A percentile compares a stretch with the other conserved stretches of the same genome.
Conservation (phyloP, 225 moss, liverwort and hornwort species). For the Bryoerythrophyllum caledonicum region DNA sequence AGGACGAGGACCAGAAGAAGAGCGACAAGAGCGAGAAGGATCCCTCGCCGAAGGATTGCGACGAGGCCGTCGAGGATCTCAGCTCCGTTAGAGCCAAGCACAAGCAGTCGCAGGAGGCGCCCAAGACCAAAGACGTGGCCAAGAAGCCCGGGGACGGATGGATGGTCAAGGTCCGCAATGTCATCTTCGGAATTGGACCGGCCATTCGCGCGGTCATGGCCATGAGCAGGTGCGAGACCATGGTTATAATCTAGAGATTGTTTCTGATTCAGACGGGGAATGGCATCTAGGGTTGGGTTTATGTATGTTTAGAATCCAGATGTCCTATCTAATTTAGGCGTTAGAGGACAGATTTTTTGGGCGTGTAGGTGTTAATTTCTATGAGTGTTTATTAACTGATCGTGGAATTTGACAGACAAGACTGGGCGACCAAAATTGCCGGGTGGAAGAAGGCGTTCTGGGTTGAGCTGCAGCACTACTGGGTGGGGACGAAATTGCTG, state of each 20-base stretch:
- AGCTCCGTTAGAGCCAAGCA: conserved; percentile 83
- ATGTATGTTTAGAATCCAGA: too few relatives aligned
- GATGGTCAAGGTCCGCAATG: conserved; percentile 68
- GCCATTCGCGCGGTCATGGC: conserved; percentile 78
- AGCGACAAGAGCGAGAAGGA: conserved; percentile 64
- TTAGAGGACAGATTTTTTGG: neutral
- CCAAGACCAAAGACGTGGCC: conserved; percentile 53
- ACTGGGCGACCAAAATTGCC: conserved; percentile 89
- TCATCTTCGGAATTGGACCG: conserved; percentile 83
- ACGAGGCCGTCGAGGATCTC: conserved; percentile 87
- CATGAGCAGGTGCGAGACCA: conserved; percentile 81
- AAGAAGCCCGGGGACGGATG: conserved; percentile 51
- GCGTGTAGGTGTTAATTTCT: conserved; percentile 8
- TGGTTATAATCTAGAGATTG: too few relatives aligned
- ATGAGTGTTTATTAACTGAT: neutral
- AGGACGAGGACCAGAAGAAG: conserved; percentile 67
- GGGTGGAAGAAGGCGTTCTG: conserved; percentile 81
- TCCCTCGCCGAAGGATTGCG: conserved; percentile 93
- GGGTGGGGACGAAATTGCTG: conserved; percentile 94
- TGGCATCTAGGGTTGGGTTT: neutral
- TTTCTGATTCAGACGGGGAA: neutral
- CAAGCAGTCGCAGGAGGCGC: conserved; percentile 80
- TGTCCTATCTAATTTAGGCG: too few relatives aligned
- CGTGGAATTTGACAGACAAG: conserved; percentile 49
- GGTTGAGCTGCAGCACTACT: conserved; percentile 93